Conservation (phyloP, 1,284 basidiomycete genomes). For the Tilletia horrida region DNA sequence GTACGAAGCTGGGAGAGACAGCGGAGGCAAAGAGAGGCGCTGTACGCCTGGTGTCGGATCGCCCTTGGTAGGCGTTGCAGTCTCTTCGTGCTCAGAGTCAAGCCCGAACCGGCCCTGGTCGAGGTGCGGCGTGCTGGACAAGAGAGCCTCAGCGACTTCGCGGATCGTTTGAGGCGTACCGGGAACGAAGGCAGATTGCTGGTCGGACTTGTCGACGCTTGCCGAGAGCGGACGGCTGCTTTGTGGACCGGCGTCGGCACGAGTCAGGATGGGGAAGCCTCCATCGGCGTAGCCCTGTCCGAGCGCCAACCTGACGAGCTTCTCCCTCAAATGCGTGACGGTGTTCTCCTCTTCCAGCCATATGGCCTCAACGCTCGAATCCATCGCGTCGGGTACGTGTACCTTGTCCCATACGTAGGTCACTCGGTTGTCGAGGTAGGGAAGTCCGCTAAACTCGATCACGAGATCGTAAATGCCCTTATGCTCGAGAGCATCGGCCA, state of each 20-base stretch:
- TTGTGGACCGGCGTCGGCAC: neutral
- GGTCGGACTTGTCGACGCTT: no score
- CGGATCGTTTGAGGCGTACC: slow-evolving; percentile 6
- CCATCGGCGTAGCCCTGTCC: slow-evolving; percentile 63
- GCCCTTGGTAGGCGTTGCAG: slow-evolving; percentile 30
- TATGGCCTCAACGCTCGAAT: slow-evolving; percentile 43
- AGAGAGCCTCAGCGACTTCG: neutral
- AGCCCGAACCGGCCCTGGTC: neutral
- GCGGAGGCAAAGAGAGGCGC: no score
- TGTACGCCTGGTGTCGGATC: slow-evolving; percentile 39
- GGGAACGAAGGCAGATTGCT: neutral
- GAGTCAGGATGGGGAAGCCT: slow-evolving; percentile 76
- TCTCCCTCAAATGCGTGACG: slow-evolving; percentile 62
- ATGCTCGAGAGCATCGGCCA: slow-evolving; percentile 82
- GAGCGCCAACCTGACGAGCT: slow-evolving; percentile 54
- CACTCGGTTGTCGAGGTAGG: slow-evolving; percentile 84
- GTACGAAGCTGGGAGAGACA: slow-evolving; percentile 52
- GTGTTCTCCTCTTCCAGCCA: slow-evolving; percentile 66
- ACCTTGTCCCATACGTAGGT: slow-evolving; percentile 71
- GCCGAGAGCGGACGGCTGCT: neutral
- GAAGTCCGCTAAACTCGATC: slow-evolving; percentile 68
- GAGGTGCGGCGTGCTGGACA: neutral
- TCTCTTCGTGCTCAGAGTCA: neutral
- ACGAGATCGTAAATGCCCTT: slow-evolving; percentile 94
- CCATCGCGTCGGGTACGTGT: slow-evolving; percentile 41